Conservation (phyloP, 768 basidiomycete species). For the Pulveroboletus sp. region DNA sequence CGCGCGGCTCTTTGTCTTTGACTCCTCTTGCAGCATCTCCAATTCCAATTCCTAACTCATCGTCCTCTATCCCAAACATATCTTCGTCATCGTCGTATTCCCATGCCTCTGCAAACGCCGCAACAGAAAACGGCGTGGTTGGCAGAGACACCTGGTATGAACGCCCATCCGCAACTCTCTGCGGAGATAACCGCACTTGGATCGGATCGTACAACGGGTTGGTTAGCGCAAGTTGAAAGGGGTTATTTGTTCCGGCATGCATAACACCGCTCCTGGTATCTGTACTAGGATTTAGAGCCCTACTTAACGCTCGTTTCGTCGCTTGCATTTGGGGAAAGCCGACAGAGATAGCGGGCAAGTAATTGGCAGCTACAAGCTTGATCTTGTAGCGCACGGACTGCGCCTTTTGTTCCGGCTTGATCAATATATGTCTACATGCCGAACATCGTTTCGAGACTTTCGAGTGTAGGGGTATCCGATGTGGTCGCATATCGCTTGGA, state of each 20-base stretch:
- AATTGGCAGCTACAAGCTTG: constrained; percentile 93
- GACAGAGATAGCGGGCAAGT: constrained; percentile 82
- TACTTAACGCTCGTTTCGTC: constrained; percentile 34
- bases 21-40: constrained; percentile 34
- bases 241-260: constrained; percentile 73
- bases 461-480: constrained; percentile 87
- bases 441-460: constrained; percentile 96
- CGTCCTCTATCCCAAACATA: constrained; percentile 58
- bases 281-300: constrained; percentile 31
- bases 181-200: constrained; percentile 80
- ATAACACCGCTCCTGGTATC: constrained; percentile 43
- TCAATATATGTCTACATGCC: constrained; percentile 90
- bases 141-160: constrained; percentile 77
- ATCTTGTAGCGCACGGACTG: constrained; percentile 95
- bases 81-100: constrained; percentile 93
- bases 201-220: constrained; percentile 97
- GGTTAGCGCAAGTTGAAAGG: constrained; percentile 85
- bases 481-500: constrained; percentile 73
- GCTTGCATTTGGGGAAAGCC: constrained; percentile 54
- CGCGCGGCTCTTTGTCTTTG: constrained; percentile 45
- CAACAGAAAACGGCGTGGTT: constrained; percentile 70
- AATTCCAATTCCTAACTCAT: constrained; percentile 30
- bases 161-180: constrained; percentile 44
- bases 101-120: constrained; percentile 95
- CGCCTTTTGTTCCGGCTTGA: constrained; percentile 97